Percentiles rank a stretch among this genome's conserved stretches.
These are phyloP conservation scores for Chaetomium olivaceum DNA, from an alignment of 2,329 filamentous ascomycete genomes.

Conservation along the genomic window DNA sequence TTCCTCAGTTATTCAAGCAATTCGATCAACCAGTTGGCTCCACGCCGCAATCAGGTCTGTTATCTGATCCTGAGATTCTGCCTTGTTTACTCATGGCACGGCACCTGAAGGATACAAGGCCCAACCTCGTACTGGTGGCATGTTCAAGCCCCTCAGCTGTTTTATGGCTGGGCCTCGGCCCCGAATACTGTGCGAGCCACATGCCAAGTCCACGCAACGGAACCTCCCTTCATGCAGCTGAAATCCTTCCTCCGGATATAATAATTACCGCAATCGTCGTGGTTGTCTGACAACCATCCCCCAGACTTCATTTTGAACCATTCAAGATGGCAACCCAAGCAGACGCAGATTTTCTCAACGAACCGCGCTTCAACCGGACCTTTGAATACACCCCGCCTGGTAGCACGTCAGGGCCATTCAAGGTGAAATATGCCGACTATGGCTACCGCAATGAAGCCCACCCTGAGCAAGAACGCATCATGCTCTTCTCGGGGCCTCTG, in stretches of 20 bases:
- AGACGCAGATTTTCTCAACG: background rate
- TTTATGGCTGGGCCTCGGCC: background rate
- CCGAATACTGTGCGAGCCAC: background rate
- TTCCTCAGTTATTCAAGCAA: too few species aligned
- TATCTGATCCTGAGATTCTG: too few species aligned
- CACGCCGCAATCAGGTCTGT: too few species aligned
- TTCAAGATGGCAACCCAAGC: background rate
- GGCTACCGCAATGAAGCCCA: conserved; percentile 36
- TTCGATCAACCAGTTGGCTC: too few species aligned
- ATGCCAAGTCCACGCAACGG: background rate
- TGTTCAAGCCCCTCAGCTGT: background rate
- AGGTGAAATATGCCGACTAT: conserved; percentile 37
- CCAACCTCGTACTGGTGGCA: background rate
- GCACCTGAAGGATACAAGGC: background rate
- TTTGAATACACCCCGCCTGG: conserved; percentile 30
- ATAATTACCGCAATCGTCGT: background rate
- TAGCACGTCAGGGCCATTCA: conserved; percentile 24
- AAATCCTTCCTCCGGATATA: background rate
- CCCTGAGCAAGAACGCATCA: conserved; percentile 34
- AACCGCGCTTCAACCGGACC: conserved; percentile 11
- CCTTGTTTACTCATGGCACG: background rate
- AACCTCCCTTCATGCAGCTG: too few species aligned
- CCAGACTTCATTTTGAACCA: background rate
- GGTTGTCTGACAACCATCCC: background rate
- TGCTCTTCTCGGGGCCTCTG: conserved; percentile 37